Percentiles rank a stretch among this genome's conserved stretches.
Conservation (phyloP, 78 protist species). For the Pelomyxa schiedti region DNA sequence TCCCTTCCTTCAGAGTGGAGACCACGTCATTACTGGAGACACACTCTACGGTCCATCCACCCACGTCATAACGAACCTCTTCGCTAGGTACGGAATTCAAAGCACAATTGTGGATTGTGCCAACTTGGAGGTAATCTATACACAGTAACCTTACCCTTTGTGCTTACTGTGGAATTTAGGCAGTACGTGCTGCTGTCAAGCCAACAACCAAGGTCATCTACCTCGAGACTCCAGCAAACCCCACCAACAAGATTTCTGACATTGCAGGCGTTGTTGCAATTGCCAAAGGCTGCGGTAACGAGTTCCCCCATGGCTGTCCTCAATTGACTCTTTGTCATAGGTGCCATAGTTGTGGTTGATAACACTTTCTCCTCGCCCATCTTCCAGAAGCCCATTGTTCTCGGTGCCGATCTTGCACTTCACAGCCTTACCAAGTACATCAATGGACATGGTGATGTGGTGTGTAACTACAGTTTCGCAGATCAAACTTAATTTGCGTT, state of each 20-base stretch:
- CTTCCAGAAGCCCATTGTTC: constrained; percentile 72
- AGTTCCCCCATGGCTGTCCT: too few relatives aligned
- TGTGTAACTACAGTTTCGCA: too few relatives aligned
- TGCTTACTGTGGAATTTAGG: too few relatives aligned
- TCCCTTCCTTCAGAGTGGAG: background rate
- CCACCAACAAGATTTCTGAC: constrained; percentile 64
- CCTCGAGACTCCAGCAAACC: constrained; percentile 92
- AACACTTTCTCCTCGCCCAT: constrained; percentile 82
- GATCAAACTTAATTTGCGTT: too few relatives aligned
- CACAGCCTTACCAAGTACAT: constrained; percentile 86
- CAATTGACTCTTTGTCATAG: too few relatives aligned
- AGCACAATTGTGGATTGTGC: background rate
- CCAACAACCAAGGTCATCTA: constrained; percentile 35
- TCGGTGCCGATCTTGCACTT: constrained; percentile 87
- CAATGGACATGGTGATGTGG: constrained; percentile 83
- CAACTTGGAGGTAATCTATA: background rate
- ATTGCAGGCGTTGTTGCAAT: constrained; percentile 48
- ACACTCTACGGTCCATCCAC: background rate
- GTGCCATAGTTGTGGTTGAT: constrained; percentile 72
- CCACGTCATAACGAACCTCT: background rate
- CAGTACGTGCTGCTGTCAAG: background rate
- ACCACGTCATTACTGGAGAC: background rate
- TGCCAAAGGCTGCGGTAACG: constrained; percentile 51
- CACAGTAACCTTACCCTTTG: background rate
- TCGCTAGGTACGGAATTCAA: background rate